Evolutionary conservation across 2,329 filamentous ascomycete species (phyloP), one percentile per base, ranked within the genome.

Genomic region (Phymatotrichopsis omnivora): DNA sequence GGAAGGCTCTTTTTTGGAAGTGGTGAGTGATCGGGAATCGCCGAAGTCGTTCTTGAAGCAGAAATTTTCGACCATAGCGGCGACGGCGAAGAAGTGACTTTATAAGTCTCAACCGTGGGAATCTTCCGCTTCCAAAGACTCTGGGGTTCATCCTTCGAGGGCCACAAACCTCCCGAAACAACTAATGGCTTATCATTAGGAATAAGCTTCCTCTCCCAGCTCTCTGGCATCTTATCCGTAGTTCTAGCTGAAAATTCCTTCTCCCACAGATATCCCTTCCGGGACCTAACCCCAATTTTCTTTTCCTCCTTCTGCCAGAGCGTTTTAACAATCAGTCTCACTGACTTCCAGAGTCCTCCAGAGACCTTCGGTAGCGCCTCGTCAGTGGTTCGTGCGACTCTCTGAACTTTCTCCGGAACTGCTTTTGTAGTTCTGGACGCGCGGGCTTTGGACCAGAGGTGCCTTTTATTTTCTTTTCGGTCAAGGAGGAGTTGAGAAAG

Each of bases 381-480:
- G 17, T 51, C 22, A 5, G 49, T 25, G 31, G 31, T 38, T 17
- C 48, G 45, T 5, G 49, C 23, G 1, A 17, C 36, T 12, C 34
- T 33, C 11, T 31, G 31, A 10, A 44, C 37, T 31, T 48, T 31
- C 14, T 37, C 37, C 19, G 49, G 51, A n/a, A 25, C 14, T 20
- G 39, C 43, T 6, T 43, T 27, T n/a, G 51, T 53, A 8, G 51
- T 52, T 28, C 51, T 45, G 38, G 32, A 43, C n/a, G 51, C 51
- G 22, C 19, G 33, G 12, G 39, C 32, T 20, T 43, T 46, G 14
- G 34, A 49, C 51, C 51, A 53, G 7, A 53, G 33, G 8, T 45
- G 37, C 29, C 36, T 52, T 25, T 52, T 48, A 11, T 23, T 40
- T 27, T 44, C 44, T 27, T 51, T 47, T 27, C 22, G 39, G 39